A percentile compares a stretch with the other conserved stretches of the same genome.
Conservation (phyloP, 1,284 basidiomycete genomes). For the Puccinia hordei region DNA sequence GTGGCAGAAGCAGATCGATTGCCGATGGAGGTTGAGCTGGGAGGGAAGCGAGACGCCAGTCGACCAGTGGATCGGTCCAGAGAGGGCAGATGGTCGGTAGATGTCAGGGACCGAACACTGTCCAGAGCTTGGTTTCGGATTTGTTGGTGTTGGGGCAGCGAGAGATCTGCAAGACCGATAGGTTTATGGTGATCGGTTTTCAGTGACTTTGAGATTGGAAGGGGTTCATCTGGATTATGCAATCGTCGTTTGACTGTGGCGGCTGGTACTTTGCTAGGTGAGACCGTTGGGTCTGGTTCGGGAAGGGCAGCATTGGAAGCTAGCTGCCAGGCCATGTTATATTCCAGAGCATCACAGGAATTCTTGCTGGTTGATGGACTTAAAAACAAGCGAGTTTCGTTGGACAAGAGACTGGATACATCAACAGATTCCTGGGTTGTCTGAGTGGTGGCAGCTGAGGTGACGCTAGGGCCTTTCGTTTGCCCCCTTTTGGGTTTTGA, state of each 20-base stretch:
- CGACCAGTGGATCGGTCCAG: slow-evolving; percentile 9
- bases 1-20: neutral
- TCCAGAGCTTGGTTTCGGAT: slow-evolving; percentile 5
- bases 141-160: neutral
- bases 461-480: neutral
- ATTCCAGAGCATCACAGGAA: neutral
- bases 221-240: slow-evolving; percentile 42
- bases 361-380: neutral
- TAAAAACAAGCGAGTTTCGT: neutral
- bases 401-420: neutral
- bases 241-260: slow-evolving; percentile 27
- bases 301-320: slow-evolving; percentile 35
- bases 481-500: neutral
- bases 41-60: neutral
- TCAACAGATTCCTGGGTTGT: neutral
- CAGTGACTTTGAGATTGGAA: slow-evolving; percentile 21
- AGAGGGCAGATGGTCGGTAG: slow-evolving; percentile 7
- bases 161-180: neutral
- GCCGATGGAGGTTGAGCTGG: neutral
- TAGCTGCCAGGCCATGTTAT: neutral
- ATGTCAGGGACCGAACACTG: slow-evolving; percentile 13
- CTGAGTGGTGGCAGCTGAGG: neutral
- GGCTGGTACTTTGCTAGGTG: slow-evolving; percentile 30
- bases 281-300: slow-evolving; percentile 19
- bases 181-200: neutral